These are phyloP conservation scores for Globisporangium splendens DNA, from an alignment of 352 stramenopile genomes.

Conservation along the genomic window DNA sequence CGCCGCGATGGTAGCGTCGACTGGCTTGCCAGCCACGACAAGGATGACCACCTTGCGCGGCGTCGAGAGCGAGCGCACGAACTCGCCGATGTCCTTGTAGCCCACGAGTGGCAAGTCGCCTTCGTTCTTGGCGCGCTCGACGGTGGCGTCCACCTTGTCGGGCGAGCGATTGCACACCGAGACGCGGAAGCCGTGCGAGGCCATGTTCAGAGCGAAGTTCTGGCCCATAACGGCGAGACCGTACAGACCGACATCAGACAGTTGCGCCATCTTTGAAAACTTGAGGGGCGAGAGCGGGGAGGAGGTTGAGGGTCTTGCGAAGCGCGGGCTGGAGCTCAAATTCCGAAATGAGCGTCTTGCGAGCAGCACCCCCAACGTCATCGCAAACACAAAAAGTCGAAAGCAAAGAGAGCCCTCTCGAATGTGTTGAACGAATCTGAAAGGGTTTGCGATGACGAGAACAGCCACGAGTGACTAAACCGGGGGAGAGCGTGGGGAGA, in stretches of 20 bases:
- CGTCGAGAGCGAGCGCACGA: slow-evolving; percentile 88
- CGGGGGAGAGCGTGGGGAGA: not conserved
- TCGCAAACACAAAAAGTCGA: no score
- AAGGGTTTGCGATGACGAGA: not conserved
- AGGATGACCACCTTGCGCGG: slow-evolving; percentile 98
- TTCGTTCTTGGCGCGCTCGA: slow-evolving; percentile 93
- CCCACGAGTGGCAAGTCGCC: slow-evolving; percentile 93
- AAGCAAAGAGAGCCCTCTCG: slow-evolving; percentile 1
- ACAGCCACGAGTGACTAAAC: not conserved
- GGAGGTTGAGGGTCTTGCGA: slow-evolving; percentile 12
- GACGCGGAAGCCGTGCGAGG: slow-evolving; percentile 94
- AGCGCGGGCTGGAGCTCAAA: slow-evolving; percentile 20
- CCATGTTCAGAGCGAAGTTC: slow-evolving; percentile 99
- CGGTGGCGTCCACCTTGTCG: slow-evolving; percentile 95
- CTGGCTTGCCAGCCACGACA: slow-evolving; percentile 97
- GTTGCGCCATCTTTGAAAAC: slow-evolving; percentile 40
- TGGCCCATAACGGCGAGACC: slow-evolving; percentile 95
- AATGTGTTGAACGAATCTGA: slow-evolving; percentile 15
- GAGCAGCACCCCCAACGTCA: slow-evolving; percentile 8
- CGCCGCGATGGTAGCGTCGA: slow-evolving; percentile 89
- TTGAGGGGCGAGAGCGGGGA: slow-evolving; percentile 3
- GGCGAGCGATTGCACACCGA: slow-evolving; percentile 97
- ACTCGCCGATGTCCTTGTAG: slow-evolving; percentile 91
- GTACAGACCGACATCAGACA: slow-evolving; percentile 88
- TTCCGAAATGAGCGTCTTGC: slow-evolving; percentile 19